phyloP scores from a whole-genome alignment of 1,284 basidiomycete species.

The Pascua guehoae region DNA sequence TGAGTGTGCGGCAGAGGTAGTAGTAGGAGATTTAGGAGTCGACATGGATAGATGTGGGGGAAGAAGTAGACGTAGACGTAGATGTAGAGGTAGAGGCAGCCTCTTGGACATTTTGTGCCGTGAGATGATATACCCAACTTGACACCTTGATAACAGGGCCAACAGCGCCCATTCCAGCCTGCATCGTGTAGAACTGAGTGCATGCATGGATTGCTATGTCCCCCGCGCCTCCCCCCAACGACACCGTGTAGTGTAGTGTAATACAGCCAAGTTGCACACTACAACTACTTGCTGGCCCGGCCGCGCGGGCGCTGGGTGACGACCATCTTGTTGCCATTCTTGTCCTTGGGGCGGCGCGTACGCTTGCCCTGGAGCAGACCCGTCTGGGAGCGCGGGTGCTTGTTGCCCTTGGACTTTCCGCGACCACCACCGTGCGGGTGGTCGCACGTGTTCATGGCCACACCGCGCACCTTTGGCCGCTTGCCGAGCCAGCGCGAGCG shows the following conservation, averaged over 20 bases:
- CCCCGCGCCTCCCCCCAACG: background rate
- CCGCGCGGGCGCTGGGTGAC: slow-evolving; percentile 82
- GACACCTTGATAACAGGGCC: too few relatives aligned
- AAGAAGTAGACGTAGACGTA: too few relatives aligned
- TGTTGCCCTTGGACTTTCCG: slow-evolving; percentile 95
- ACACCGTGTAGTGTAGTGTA: background rate
- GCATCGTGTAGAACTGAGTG: slow-evolving; percentile 19
- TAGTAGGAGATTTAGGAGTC: too few relatives aligned
- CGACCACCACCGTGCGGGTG: slow-evolving; percentile 96
- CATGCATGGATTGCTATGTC: slow-evolving; percentile 17
- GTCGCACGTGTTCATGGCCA: slow-evolving; percentile 97
- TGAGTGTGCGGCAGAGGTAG: too few relatives aligned
- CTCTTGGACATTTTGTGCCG: too few relatives aligned
- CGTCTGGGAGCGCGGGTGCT: slow-evolving; percentile 84
- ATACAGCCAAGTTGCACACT: background rate
- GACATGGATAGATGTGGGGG: too few relatives aligned
- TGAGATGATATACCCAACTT: too few relatives aligned
- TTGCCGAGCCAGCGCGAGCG: slow-evolving; percentile 82
- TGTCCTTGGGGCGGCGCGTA: slow-evolving; percentile 85
- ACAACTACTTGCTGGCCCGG: slow-evolving; percentile 44
- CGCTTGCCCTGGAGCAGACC: slow-evolving; percentile 90
- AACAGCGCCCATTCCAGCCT: too few relatives aligned
- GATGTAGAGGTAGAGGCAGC: too few relatives aligned
- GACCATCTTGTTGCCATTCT: slow-evolving; percentile 93
- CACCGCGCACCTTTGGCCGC: slow-evolving; percentile 85